Evolutionary conservation across 768 basidiomycete genomes (phyloP), one percentile per base, ranked within the genome.

Genomic region (Sutorius australiensis): DNA sequence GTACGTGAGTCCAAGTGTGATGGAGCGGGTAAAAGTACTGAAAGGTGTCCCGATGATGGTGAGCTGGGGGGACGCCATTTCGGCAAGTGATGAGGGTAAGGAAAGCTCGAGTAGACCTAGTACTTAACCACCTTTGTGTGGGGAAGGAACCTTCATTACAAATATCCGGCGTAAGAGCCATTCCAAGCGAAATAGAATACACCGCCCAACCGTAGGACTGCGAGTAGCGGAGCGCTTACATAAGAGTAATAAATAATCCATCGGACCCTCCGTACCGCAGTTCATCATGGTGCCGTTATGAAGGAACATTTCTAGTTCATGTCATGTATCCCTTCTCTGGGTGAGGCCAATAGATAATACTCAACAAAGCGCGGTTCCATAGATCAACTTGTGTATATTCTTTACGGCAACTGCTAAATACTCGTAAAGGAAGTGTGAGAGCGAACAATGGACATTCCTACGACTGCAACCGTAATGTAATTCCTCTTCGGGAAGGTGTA

Each of bases 41-140:
- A 60, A 69, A 13, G 68, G 69, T 0, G 68, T 69, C 17, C 68
- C 68, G 28, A 69, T 58, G 58, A 69, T 40, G 12, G 68, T 69
- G 41, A 61, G 65, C 16, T 43, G 54, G 49, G 57, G 58, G 16
- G 55, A 50, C 9, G 47, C 14, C 67, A 70, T 67, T 24, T 24
- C 24, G 41, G 40, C 31, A 13, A 32, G 32, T 33, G 41, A 40
- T 42, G 16, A 21, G 41, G 8, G 24, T 19, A 21, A 21, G 6
- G 28, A 27, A 12, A 8, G 13, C 17, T 33, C 31, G 31, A 16
- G 17, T 24, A 4, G 24, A 24, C 24, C 24, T 24, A 24, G 24
- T 36, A 57, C 50, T 56, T 45, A 57, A 54, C 41, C 16, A 3
- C 38, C 50, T 17, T 50, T 21, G 21, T 21, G 28, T 51, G 16